Evolutionary conservation across 495 filamentous ascomycete species (phyloP).

Genomic region (Hypoxylon rickii): DNA sequence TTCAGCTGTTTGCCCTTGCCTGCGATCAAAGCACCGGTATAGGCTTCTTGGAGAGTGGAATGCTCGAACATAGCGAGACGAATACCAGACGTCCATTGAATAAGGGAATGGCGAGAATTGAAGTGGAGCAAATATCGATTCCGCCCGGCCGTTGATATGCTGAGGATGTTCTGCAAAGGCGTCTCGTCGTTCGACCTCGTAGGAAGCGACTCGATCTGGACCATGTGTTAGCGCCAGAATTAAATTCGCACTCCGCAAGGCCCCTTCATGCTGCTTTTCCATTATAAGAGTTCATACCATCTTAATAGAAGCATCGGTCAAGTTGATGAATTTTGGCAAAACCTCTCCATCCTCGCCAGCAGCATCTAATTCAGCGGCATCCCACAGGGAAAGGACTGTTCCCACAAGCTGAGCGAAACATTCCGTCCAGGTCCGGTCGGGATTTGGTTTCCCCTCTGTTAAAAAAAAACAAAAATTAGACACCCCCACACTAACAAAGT

Average conservation of each 20-base stretch:
- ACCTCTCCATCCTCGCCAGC: constrained; percentile 83
- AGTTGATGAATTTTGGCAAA: constrained; percentile 92
- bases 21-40: constrained; percentile 93
- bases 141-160: constrained; percentile 90
- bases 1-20: constrained; percentile 90
- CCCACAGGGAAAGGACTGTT: constrained; percentile 94
- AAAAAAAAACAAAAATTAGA: constrained; percentile 27
- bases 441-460: constrained; percentile 81
- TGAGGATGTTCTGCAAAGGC: constrained; percentile 89
- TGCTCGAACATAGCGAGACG: constrained; percentile 95
- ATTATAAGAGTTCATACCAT: constrained; percentile 65
- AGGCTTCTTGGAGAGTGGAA: constrained; percentile 89
- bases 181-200: constrained; percentile 75
- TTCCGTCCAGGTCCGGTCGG: constrained; percentile 91
- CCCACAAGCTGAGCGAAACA: constrained; percentile 97
- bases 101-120: constrained; percentile 88
- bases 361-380: constrained; percentile 88
- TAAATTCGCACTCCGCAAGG: background rate
- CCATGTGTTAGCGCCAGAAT: constrained; percentile 14
- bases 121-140: constrained; percentile 97
- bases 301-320: constrained; percentile 95
- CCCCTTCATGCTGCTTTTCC: background rate
- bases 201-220: constrained; percentile 85
- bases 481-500: background rate
- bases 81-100: constrained; percentile 96